Base-by-base conservation (phyloP, 2,329 filamentous ascomycete species). In the Hypoxylon sp. region DNA sequence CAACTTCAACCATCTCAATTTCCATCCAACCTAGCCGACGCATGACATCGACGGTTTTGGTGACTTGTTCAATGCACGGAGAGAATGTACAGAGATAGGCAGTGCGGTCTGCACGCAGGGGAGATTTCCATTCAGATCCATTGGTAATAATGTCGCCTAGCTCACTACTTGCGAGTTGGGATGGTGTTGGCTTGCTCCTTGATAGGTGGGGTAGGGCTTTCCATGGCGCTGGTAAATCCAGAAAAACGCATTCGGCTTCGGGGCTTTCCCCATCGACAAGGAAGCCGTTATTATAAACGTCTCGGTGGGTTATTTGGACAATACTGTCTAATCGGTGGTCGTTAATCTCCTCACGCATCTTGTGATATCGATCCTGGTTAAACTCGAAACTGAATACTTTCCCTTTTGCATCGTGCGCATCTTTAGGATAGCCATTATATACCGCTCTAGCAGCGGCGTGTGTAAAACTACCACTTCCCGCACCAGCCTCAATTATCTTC, bases 61-160 rank as follows among this genome's bases (percentile, higher is more conserved):
- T 94, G 22, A 97, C 95, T 82, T 99, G 96, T 81, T 99, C 96
- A 72, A 99, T 97, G 80, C 96, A 99, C 0, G 96, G 96, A 1
- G 92, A 97, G 82, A 99, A 99, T 0, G 94, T 97, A 83, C 96
- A 99, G 61, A 99, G 87, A 77, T 96, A 87, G 1, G 91, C 89
- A 4, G 91, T 87, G 46, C 88, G 86, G n/a, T 86, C 85, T 0
- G 93, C 90, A 72, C 96, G 91, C 10, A 98, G 85, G 0, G 88
- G 85, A 0, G 88, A 90, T 14, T 85, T 77, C 82, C 86, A 90
- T 69, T 74, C 42, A 64, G 73, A 54, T 66, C 70, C 8, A 70
- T 70, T 46, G 67, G 70, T 53, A 53, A 74, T 64, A 56, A 68
- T 14, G 68, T 69, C 35, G 51, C 68, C 60, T 33, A 74, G 30